Evolutionary conservation across 441 rosid species (phyloP).

Genomic region (Euphorbia celastroides): DNA sequence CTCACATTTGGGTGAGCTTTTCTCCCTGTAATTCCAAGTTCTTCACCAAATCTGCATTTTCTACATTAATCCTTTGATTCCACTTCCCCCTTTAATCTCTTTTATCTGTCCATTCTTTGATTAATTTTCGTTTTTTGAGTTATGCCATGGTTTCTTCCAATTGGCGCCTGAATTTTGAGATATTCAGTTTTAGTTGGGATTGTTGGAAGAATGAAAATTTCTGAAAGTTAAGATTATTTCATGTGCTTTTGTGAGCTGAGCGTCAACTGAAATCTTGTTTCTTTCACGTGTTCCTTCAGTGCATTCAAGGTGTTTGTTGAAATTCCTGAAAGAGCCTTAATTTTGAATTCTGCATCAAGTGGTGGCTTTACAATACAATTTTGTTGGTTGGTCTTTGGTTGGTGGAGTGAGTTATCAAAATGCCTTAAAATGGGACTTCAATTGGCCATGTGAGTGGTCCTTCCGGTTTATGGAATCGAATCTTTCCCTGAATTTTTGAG

Average conservation of each 20-base stretch:
- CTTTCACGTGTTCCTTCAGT: constrained; percentile 5
- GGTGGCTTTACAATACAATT: too few relatives aligned
- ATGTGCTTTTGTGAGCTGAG: neutral
- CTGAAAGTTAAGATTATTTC: neutral
- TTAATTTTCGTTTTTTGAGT: neutral
- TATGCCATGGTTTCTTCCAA: constrained; percentile 17
- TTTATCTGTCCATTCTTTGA: neutral
- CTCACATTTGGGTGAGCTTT: too few relatives aligned
- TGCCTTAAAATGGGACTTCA: too few relatives aligned
- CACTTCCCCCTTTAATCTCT: constrained; percentile 10
- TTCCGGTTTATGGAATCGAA: too few relatives aligned
- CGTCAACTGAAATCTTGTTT: neutral
- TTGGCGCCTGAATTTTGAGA: constrained; percentile 17
- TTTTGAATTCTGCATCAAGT: constrained; percentile 13
- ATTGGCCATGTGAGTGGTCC: constrained; percentile 11
- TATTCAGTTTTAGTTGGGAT: constrained; percentile 18
- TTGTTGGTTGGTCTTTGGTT: constrained; percentile 9
- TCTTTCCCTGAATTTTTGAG: too few relatives aligned
- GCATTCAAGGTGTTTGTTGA: constrained; percentile 18
- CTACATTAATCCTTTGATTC: constrained; percentile 13
- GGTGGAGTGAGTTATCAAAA: neutral
- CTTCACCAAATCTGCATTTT: constrained; percentile 33
- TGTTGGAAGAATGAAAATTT: constrained; percentile 3
- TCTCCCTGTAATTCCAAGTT: constrained; percentile 21
- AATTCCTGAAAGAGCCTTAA: constrained; percentile 14